phyloP scores from a whole-genome alignment of 257 asterid genomes.

The Handroanthus guayacan region DNA sequence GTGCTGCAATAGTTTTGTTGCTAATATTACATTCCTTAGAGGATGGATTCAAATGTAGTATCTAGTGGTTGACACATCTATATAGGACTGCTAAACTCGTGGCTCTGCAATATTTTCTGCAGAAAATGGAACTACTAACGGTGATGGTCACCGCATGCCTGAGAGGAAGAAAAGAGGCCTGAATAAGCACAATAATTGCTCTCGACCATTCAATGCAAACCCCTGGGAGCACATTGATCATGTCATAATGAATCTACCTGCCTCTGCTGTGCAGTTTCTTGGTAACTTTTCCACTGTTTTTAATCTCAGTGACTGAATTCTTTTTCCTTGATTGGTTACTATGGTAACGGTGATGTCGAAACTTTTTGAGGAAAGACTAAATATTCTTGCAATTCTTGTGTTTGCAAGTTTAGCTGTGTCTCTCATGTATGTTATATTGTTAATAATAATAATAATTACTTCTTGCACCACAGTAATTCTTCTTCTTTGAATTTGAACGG shows the following conservation, averaged over 20 bases:
- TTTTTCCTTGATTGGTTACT: constrained; percentile 5
- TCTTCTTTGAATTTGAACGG: constrained; percentile 10
- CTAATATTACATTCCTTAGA: constrained; percentile 15
- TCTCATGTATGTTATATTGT: not conserved
- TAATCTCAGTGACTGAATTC: not conserved
- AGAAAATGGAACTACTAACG: constrained; percentile 51
- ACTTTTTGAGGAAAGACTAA: not conserved
- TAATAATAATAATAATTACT: no score
- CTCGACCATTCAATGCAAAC: constrained; percentile 54
- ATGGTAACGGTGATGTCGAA: not conserved
- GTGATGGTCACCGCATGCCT: constrained; percentile 41
- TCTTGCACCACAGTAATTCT: not conserved
- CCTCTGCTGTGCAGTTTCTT: constrained; percentile 87
- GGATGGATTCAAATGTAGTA: constrained; percentile 11
- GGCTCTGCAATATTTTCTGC: constrained; percentile 41
- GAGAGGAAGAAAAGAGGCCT: constrained; percentile 57
- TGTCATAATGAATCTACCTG: constrained; percentile 94
- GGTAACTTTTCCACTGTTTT: constrained; percentile 52
- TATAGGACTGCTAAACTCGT: constrained; percentile 25
- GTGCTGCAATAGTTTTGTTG: not conserved
- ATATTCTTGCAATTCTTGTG: not conserved
- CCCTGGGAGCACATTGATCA: constrained; percentile 97
- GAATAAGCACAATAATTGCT: constrained; percentile 59
- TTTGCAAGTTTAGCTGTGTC: not conserved
- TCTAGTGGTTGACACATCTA: constrained; percentile 16